Evolutionary conservation across 2,329 filamentous ascomycete genomes (phyloP), one percentile per base, ranked within the genome.

Genomic region (Colletotrichum sp.): DNA sequence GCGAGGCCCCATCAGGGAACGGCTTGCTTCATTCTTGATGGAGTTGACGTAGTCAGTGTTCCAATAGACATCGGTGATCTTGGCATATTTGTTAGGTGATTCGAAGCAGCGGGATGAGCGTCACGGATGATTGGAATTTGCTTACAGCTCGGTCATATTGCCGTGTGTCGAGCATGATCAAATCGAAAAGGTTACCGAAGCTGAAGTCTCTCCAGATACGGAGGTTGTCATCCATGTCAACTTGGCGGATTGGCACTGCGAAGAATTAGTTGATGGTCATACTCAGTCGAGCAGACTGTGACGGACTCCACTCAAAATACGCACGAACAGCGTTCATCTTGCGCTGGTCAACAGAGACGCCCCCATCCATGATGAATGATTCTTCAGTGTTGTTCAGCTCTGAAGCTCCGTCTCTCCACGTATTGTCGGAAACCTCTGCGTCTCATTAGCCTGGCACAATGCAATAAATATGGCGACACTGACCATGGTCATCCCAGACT

Each of bases 261-360:
- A 5, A 18, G 5, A n/a, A 67, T 77, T 15, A 77, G 55, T 24
- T 16, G 16, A 6, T 18, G 26, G 2, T 6, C 5, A 10, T 16
- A 34, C 18, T 26, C 7, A 4, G 13, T 5, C 12, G 12, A 9
- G 2, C 34, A 26, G 6, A 34, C 26, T 26, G 7, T 34, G 5
- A 26, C 63, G 15, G n/a, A 79, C 82, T 81, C 90, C 91, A 93
- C 81, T 94, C 92, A 75, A 93, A 94, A 80, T 93, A 93, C 2
- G 93, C 92, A 49, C 93, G 88, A 3, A 95, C 93, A 2, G 93
- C 93, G 69, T 95, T 94, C 87, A 94, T 92, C 86, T 95, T 95
- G 78, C 93, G 89, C 81, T 93, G 91, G 78, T 95, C 93, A n/a
- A 94, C 91, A 36, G 89, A 91, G n/a, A 95, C 88, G 16, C 87